Evolutionary conservation across 2,329 filamentous ascomycete genomes (phyloP), one percentile per base, ranked within the genome.

Genomic region (Blastomyces parvus): DNA sequence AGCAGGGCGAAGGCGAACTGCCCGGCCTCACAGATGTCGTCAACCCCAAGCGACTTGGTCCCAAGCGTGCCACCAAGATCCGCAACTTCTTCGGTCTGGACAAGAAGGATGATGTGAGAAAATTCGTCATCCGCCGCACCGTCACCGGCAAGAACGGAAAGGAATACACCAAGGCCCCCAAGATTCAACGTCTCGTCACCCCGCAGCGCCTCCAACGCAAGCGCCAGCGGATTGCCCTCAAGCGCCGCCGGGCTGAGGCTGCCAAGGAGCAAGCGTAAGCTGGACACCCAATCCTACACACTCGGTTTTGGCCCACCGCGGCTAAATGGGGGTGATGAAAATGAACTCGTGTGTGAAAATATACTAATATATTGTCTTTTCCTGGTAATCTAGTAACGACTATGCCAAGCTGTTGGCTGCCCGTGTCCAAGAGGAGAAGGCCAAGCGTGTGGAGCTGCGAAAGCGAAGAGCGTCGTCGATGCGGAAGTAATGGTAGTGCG

Each of bases 101-200:
- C 90, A 97, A 97, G 92, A 92, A 97, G 88, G 94, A 99, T 86
- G 94, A 99, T 90, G 93, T 97, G 83, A 93, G 94, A 86, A 97
- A 97, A 86, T 99, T 96, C 84, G 94, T 99, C 82, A 97, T 99
- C 78, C 94, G 94, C 80, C 94, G 94, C 81, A 94, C 97, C 82
- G 88, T 99, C 76, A 87, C 91, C 84, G 90, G 91, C 79, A 96
- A 88, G 78, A 93, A 91, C 83, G 95, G 94, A 84, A 89, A 90
- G 84, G 83, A 92, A 75, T 97, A 97, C 88, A 97, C 93, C 89
- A 99, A 99, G 90, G 94, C 94, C 76, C 94, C 94, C 81, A 95
- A 93, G 87, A 99, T 99, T 84, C 94, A 99, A 88, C 91, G 94
- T 80, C 91, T 99, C 75, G 91, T 99, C 76, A 99, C 94, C 77